Base-by-base conservation (phyloP, 768 basidiomycete genomes). In the Sporobolomyces pararoseus region DNA sequence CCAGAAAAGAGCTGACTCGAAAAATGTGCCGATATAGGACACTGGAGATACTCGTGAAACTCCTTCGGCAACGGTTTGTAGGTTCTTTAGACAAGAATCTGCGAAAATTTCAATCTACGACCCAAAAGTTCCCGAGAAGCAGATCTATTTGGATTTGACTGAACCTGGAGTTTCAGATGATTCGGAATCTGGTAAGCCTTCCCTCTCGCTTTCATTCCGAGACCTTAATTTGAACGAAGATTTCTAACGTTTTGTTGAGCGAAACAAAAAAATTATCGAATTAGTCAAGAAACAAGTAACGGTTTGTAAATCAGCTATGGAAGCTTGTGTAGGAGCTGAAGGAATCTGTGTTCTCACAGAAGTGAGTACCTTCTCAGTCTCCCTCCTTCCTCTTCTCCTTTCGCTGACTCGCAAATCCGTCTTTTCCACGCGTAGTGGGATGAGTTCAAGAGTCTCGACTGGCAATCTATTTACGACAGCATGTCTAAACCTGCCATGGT, bases 31-130 rank as follows among this genome's bases (percentile, higher is more conserved):
- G n/a, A n/a, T 25, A 83, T 91, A 93, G 50, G 94, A 98, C 80
- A 99, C 96, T 17, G 96, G 96, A 69, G 96, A 99, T 79, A 99
- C 96, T 46, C 92, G 96, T 80, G 96, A 98, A 82, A 94, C 92
- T 4, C 88, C 96, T 34, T 86, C 96, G 23, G 97, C 97, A 81
- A 89, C 91, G 35, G 86, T 99, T 74, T 88, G 95, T 82, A 88
- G 87, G 75, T 88, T 97, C 83, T 99, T 99, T 86, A 85, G 87
- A 75, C 85, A 85, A 47, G 96, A 99, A 82, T 86, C 86, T 75
- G 94, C 96, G 16, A 80, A 86, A 55, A 84, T 99, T 76, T 88
- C 86, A 65, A 83, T 99, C 72, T 99, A 92, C 80, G 94, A 97
- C 79, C 95, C 95, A 35, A 86, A 95, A 79, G 81, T 99, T 21